phyloP scores from a whole-genome alignment of 768 basidiomycete genomes.

The Suillus plorans region DNA sequence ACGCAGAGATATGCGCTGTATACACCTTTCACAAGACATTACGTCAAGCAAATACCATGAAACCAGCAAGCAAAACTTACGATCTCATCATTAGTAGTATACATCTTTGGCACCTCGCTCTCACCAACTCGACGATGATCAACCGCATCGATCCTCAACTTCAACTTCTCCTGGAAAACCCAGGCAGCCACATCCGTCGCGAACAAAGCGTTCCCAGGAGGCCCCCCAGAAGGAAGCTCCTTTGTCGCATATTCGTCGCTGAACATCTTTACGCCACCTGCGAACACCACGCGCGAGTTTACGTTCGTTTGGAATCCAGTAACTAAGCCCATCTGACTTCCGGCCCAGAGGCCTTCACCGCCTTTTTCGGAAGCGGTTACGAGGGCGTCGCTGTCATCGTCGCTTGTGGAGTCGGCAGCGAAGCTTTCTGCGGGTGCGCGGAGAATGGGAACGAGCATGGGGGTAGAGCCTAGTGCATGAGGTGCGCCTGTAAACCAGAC shows the following conservation, averaged over 20 bases:
- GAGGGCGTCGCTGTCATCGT: slow-evolving; percentile 32
- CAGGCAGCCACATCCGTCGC: slow-evolving; percentile 76
- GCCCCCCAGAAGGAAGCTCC: slow-evolving; percentile 54
- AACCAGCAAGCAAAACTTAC: slow-evolving; percentile 42
- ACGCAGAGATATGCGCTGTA: slow-evolving; percentile 69
- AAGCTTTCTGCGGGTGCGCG: slow-evolving; percentile 76
- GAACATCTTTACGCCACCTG: slow-evolving; percentile 80
- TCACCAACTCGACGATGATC: slow-evolving; percentile 73
- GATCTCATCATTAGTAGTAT: slow-evolving; percentile 85
- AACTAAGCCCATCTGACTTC: slow-evolving; percentile 72
- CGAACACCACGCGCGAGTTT: slow-evolving; percentile 76
- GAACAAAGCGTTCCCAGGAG: slow-evolving; percentile 77
- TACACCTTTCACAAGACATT: slow-evolving; percentile 54
- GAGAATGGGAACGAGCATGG: slow-evolving; percentile 80
- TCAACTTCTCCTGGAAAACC: slow-evolving; percentile 87
- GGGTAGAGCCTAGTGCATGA: slow-evolving; percentile 66
- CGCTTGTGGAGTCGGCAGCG: slow-evolving; percentile 58
- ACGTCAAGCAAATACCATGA: slow-evolving; percentile 6
- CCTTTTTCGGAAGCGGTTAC: slow-evolving; percentile 72
- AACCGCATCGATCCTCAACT: slow-evolving; percentile 73
- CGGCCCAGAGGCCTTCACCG: slow-evolving; percentile 83
- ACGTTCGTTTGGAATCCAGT: slow-evolving; percentile 86
- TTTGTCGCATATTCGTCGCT: slow-evolving; percentile 72
- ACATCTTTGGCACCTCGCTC: slow-evolving; percentile 62
- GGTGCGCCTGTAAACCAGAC: slow-evolving; percentile 79